Conservation (phyloP, 1,284 basidiomycete genomes). For the Coriolopsis trogii region DNA sequence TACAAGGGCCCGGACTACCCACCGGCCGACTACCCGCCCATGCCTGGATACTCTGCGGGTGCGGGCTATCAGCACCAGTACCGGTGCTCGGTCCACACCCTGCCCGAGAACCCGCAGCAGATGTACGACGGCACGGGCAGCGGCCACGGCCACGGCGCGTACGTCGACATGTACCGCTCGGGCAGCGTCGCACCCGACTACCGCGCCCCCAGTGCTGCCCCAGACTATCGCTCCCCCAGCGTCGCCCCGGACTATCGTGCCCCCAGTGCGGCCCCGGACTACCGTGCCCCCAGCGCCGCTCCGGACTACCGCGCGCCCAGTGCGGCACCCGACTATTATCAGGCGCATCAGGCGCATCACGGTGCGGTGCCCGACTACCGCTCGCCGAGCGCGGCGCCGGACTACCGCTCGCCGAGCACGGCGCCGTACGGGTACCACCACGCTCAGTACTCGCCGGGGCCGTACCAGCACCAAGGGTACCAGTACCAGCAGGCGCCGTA, state of each 20-base stretch:
- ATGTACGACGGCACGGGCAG: conserved; percentile 52
- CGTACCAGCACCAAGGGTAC: conserved; percentile 23
- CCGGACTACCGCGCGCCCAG: conserved; percentile 13
- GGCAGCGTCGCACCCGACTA: conserved; percentile 15
- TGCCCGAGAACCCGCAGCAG: conserved; percentile 52
- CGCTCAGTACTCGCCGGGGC: conserved; percentile 14
- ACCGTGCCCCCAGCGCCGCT: conserved; percentile 16
- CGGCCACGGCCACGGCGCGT: conserved; percentile 14
- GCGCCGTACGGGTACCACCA: conserved; percentile 24
- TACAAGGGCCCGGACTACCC: conserved; percentile 49
- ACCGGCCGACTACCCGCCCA: conserved; percentile 52
- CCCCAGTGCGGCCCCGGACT: conserved; percentile 16
- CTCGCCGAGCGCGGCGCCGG: conserved; percentile 6
- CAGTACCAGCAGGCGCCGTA: conserved; percentile 10
- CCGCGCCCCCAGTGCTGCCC: conserved; percentile 9
- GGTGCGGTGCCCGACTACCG: conserved; percentile 16
- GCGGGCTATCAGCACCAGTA: conserved; percentile 48
- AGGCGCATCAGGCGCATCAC: too few relatives aligned
- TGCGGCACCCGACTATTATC: conserved; percentile 19
- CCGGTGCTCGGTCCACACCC: conserved; percentile 56
- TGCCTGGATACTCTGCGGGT: conserved; percentile 66
- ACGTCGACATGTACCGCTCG: conserved; percentile 18
- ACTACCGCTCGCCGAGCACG: conserved; percentile 20
- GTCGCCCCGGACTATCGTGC: conserved; percentile 16
- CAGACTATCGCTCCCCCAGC: conserved; percentile 22